Base-by-base conservation (phyloP, 208 protist species). In the Leptomonas seymouri region DNA sequence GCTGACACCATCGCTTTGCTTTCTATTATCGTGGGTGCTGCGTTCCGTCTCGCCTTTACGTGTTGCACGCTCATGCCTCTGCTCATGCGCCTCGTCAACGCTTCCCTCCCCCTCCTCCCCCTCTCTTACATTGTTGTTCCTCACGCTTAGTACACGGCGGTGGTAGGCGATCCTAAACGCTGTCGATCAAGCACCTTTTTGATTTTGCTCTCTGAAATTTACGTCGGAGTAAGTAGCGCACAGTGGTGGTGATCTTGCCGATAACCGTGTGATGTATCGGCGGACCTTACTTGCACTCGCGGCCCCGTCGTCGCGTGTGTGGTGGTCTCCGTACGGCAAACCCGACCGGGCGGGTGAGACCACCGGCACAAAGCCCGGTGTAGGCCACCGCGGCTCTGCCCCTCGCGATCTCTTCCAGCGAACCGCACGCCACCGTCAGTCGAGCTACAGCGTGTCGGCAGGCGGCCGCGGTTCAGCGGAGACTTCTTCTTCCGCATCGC, bases 391-490 rank as follows among this genome's bases (percentile, higher is more conserved):
- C 55, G 64, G 74, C 75, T 67, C 66, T 30, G 74, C 67, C 21
- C 59, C 66, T 18, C 67, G 55, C 18, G 60, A 67, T 28, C 56
- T 71, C 14, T 82, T 82, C 42, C 49, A 78, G 62, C 67, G 65
- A 16, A 69, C 61, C 20, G 58, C 67, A 0, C 74, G 30, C 28
- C 63, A 78, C 48, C 74, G 74, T 7, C 70, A 68, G 46, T 70
- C 70, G 25, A 58, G 60, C 62, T 74, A 73, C 68, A 41, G 55
- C 48, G 64, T 74, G 25, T 80, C 76, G 25, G 46, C 54, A 4
- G 58, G 71, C 44, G 71, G 63, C 25, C 49, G 44, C 25, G 53
- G 63, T 12, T 41, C 62, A 23, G 60, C 28, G 27, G 39, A 53
- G 16, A 0, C 41, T 7, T 48, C 41, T 6, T 56, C 53, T 30